Base-by-base conservation (phyloP, 768 basidiomycete genomes). In the Mycena polygramma region DNA sequence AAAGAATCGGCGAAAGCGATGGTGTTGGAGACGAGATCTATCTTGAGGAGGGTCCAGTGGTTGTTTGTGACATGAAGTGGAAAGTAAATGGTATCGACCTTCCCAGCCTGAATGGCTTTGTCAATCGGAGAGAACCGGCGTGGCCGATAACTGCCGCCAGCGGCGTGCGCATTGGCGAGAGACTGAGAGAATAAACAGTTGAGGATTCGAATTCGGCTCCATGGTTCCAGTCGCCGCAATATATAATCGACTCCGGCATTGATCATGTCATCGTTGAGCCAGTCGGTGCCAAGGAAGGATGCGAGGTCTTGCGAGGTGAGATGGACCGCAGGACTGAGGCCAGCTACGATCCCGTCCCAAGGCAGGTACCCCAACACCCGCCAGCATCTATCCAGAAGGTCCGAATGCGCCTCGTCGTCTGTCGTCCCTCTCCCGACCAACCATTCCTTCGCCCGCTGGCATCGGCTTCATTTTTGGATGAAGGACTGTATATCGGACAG, bases 231-330 rank as follows among this genome's bases (percentile, higher is more conserved):
- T 2, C 39, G 48, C n/a, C 61, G 61, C 9, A 63, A 26, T 7
- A 63, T 63, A 26, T 63, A 63, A n/a, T 63, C 61, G 9, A 41
- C 61, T 9, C 61, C 51, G 17, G n/a, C 61, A 19, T 63, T 63
- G 15, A 63, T 63, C 61, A 63, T 52, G 1, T 63, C 61, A 17
- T 63, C 61, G 20, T 63, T 63, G 9, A 63, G 51, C 61, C 61
- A 63, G 4, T 53, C n/a, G 26, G 19, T 36, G n/a, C 61, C 45
- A 15, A 63, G 61, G 37, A 63, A 52, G 1, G 41, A 26, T 1
- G 61, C 48, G 0, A 63, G 49, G 41, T 63, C 61, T 8, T 63
- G 61, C 13, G 61, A 24, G 19, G 61, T 63, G 22, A 63, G 51
- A 39, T 41, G 61, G 37, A 63, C 61, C 4, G 61, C 48, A 43